phyloP scores from a whole-genome alignment of 768 basidiomycete species.

The Trametopsis cervina region DNA sequence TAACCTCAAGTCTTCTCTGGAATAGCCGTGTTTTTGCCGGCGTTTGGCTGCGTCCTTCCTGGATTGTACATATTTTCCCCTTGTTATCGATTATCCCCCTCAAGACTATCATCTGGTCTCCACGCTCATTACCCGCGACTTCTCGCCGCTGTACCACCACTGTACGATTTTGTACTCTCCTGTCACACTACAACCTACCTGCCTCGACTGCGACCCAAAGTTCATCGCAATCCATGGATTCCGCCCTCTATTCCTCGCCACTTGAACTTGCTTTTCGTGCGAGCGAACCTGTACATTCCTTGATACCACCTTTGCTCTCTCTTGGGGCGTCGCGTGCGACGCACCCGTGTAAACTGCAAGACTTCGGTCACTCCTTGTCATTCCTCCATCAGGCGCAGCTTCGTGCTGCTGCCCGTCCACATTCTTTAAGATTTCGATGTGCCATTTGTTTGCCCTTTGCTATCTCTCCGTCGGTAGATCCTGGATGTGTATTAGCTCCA shows the following conservation, averaged over 20 bases:
- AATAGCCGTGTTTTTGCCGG: background rate
- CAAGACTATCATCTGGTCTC: background rate
- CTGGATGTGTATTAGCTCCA: too few relatives aligned
- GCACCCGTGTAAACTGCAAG: background rate
- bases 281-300: background rate
- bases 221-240: background rate
- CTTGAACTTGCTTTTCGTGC: background rate
- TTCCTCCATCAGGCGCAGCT: background rate
- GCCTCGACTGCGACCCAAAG: background rate
- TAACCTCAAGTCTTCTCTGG: background rate
- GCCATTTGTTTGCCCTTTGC: background rate
- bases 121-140: background rate
- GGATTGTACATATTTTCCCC: background rate
- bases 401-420: background rate
- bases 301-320: background rate
- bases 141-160: background rate
- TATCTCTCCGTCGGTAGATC: background rate
- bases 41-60: background rate
- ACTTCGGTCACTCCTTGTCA: background rate
- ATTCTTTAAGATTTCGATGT: background rate
- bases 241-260: background rate
- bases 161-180: background rate
- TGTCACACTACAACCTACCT: background rate
- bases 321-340: background rate
- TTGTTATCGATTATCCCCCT: constrained; percentile 7